Evolutionary conservation across 2,329 filamentous ascomycete genomes (phyloP), one percentile per base, ranked within the genome.

Genomic region (Pseudogymnoascus destructans): DNA sequence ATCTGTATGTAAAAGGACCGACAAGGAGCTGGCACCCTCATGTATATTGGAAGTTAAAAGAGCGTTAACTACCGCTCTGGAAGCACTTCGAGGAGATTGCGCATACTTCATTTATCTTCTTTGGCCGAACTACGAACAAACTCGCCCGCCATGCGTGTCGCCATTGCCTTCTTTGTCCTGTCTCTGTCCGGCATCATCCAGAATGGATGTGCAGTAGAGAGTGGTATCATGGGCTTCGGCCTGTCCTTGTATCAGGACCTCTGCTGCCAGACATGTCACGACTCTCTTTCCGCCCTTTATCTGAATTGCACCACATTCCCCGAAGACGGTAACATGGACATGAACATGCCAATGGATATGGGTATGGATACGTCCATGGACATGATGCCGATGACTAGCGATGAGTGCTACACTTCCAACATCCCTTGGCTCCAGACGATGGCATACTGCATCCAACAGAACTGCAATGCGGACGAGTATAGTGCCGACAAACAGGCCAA

Each of bases 171-270:
- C 25, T 17, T 30, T 52, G n/a, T 13, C 9, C 9, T 52, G n/a
- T 52, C 15, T 19, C 25, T 52, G n/a, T 17, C 15, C 2, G n/a
- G 25, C 9, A 30, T 52, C 46, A 30, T 52, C n/a, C 15, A 52
- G 46, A 17, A 32, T 30, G 46, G 23, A 52, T 23, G 6, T 15
- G 61, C 55, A 59, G 58, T 57, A 17, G 25, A 60, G 7, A 60
- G 63, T 60, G 67, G 66, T 15, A 63, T 66, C 25, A 64, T 70
- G 25, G 68, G 68, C 25, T 67, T 63, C 49, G 68, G 67, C 1
- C 66, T 67, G n/a, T 59, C 63, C 15, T 58, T 68, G 59, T 70
- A 65, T 58, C 55, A 59, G n/a, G 64, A 66, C 5, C 58, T 63
- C 3, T 70, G 68, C 55, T 65, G 61, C 57, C 63, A 63, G 10